Evolutionary conservation across 108 stramenopile genomes (phyloP).

Genomic region (Cyclotella cryptica): DNA sequence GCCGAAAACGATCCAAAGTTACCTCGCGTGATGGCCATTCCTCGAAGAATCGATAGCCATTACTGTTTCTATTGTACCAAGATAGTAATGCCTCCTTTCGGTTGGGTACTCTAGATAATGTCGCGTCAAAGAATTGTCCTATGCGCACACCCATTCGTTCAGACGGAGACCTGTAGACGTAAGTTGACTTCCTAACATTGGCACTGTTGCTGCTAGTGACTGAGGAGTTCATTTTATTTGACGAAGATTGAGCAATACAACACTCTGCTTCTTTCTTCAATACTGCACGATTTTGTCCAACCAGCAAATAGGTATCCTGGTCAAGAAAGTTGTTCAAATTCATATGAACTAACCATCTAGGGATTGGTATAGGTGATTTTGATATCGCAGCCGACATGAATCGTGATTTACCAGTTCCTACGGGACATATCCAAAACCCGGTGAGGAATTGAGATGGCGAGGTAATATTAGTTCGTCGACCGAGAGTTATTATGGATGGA

Average conservation of each 20-base stretch:
- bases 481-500: slow-evolving; percentile 47
- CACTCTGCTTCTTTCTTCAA: slow-evolving; percentile 62
- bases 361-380: slow-evolving; percentile 40
- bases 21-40: slow-evolving; percentile 51
- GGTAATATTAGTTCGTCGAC: slow-evolving; percentile 48
- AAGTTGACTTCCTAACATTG: slow-evolving; percentile 42
- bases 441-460: slow-evolving; percentile 53
- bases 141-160: slow-evolving; percentile 54
- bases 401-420: slow-evolving; percentile 60
- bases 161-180: slow-evolving; percentile 56
- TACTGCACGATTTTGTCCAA: slow-evolving; percentile 63
- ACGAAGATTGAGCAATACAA: slow-evolving; percentile 17
- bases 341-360: slow-evolving; percentile 62
- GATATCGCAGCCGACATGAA: slow-evolving; percentile 64
- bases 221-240: neutral
- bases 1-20: slow-evolving; percentile 63
- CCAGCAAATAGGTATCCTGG: slow-evolving; percentile 75
- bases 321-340: slow-evolving; percentile 70
- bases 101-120: slow-evolving; percentile 62
- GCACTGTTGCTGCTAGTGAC: neutral
- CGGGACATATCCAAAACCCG: slow-evolving; percentile 69
- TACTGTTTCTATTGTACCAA: slow-evolving; percentile 23
- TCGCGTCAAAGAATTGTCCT: slow-evolving; percentile 68
- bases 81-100: slow-evolving; percentile 55
- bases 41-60: slow-evolving; percentile 30